Evolutionary conservation across 2,329 filamentous ascomycete genomes (phyloP), one percentile per base, ranked within the genome.

Genomic region (Madurella mycetomatis): DNA sequence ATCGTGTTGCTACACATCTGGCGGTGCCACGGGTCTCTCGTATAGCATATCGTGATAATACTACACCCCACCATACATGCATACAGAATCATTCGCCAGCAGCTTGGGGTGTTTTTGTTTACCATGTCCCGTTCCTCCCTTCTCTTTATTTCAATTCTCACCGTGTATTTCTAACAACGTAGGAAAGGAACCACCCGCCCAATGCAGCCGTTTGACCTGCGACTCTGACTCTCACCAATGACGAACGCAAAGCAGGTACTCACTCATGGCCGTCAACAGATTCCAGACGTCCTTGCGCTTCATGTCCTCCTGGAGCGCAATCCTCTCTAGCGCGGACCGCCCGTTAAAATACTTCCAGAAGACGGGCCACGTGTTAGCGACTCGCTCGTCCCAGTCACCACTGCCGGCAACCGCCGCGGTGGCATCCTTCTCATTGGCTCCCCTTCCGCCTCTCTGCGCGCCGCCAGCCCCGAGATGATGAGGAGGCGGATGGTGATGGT

Each of bases 301-400:
- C 73, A 95, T 80, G 5, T 88, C 88, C 72, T 96, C 90, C 53
- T 87, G 81, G n/a, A 94, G 75, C 1, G 88, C 83, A 60, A 99
- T 87, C 63, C 92, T 85, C 73, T 99, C 94, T 56, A 97, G 76
- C 2, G 92, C 86, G 66, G 87, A 85, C 53, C 80, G 81, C 1
- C 94, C 94, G 68, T 97, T 92, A 63, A 97, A 90, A 70, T 96
- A 94, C 69, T 88, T 90, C 64, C 86, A 80, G 63, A 96, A 84
- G 43, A 80, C 75, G 2, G 83, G 81, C 87, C 91, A 95, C 46
- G 82, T 79, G 53, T 83, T 79, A 41, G 82, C 77, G 13, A 88
- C 70, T 55, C 84, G 81, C 15, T 76, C 73, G 58, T 84, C 78
- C 54, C 68, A 72, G 53, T 64, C 64, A 7, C 16, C 41, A 16